phyloP scores from a whole-genome alignment of 2,329 filamentous ascomycete genomes.

The Akanthomyces uredinophilus region DNA sequence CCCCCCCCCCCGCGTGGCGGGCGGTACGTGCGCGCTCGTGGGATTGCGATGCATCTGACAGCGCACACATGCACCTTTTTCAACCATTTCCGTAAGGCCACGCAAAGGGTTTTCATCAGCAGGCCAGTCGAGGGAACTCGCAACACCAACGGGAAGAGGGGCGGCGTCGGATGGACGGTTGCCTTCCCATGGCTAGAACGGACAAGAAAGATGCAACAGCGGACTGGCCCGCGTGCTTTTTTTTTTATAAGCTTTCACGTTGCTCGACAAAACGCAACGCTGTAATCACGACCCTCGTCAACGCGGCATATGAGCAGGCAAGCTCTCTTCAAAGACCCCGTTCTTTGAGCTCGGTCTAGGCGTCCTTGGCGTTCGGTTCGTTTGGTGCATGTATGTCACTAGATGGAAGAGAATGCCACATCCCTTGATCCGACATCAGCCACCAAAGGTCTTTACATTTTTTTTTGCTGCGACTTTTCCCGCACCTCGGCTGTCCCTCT shows the following conservation, averaged over 20 bases:
- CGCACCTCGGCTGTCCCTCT: background rate
- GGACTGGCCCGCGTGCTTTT: background rate
- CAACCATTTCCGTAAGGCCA: background rate
- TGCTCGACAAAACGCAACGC: background rate
- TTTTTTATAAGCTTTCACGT: background rate
- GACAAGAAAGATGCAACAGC: background rate
- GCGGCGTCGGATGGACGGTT: no score
- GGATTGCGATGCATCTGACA: constrained; percentile 1
- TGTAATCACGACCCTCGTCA: no score
- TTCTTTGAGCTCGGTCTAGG: no score
- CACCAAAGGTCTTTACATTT: background rate
- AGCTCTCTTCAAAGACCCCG: no score
- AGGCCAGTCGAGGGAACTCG: no score
- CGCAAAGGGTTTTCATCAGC: background rate
- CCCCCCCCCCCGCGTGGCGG: background rate
- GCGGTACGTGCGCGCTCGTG: background rate
- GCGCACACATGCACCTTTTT: background rate
- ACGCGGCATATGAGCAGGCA: no score
- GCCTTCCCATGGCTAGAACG: background rate
- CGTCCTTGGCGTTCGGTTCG: background rate
- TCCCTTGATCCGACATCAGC: background rate
- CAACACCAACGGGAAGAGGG: no score
- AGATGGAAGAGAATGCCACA: background rate
- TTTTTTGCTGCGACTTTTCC: background rate
- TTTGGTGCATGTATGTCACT: background rate